These are phyloP conservation scores for Paramecium pentaurelia DNA, from an alignment of 73 alveolate species.

Conservation along the genomic window DNA sequence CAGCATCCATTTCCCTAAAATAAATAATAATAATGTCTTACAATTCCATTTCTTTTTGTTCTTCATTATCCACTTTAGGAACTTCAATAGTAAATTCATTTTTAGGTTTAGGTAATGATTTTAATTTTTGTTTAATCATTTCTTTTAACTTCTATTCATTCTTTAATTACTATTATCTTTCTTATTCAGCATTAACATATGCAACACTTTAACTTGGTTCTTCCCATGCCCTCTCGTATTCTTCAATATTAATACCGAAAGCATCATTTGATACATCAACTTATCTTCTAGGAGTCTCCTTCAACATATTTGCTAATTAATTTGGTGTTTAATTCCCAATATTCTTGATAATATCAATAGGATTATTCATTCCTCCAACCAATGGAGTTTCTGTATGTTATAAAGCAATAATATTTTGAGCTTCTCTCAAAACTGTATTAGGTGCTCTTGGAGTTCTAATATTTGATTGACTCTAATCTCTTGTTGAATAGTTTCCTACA, in stretches of 20 bases:
- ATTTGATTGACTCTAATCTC: conserved; percentile 53
- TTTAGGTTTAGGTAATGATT: conserved; percentile 48
- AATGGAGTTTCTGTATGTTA: conserved; percentile 84
- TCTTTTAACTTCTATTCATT: not conserved
- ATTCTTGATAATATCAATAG: conserved; percentile 19
- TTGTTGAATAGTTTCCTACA: conserved; percentile 70
- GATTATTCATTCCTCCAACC: conserved; percentile 70
- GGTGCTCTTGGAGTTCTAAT: conserved; percentile 79
- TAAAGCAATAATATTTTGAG: conserved; percentile 68
- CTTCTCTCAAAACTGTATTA: conserved; percentile 79
- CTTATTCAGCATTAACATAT: conserved; percentile 36
- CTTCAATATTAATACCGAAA: conserved; percentile 41
- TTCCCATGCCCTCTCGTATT: conserved; percentile 57
- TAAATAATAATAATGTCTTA: not conserved
- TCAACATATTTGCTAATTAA: not conserved
- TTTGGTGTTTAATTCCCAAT: conserved; percentile 54
- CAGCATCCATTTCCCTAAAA: conserved; percentile 41
- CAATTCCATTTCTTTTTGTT: conserved; percentile 31
- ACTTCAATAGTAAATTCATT: conserved; percentile 54
- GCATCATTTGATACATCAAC: conserved; percentile 34
- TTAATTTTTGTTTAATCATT: not conserved
- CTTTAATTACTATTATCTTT: not conserved
- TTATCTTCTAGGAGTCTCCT: not conserved
- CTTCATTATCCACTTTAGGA: conserved; percentile 52
- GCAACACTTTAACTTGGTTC: conserved; percentile 12